These are phyloP conservation scores for Eutreptiella sp. DNA, from an alignment of 208 protist genomes.

Conservation along the genomic window DNA sequence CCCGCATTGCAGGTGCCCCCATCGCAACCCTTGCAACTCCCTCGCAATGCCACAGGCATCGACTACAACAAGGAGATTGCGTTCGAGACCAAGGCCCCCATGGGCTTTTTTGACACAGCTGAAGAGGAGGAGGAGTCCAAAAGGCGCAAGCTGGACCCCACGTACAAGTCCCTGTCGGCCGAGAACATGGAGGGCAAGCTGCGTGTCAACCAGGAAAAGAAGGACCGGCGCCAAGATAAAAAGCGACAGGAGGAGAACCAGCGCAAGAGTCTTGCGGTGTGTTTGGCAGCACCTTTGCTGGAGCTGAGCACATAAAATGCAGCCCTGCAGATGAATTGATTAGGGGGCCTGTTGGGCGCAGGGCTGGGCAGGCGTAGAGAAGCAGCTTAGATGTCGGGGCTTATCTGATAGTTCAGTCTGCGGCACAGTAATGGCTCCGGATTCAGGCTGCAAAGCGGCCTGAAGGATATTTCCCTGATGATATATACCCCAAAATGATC, in stretches of 20 bases:
- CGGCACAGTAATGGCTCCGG: no score
- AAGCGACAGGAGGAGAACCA: slow-evolving; percentile 19
- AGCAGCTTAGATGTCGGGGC: no score
- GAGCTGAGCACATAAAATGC: slow-evolving; percentile 8
- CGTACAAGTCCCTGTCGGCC: slow-evolving; percentile 49
- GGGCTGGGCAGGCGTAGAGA: no score
- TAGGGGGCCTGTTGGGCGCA: no score
- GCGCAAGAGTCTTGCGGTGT: slow-evolving; percentile 6
- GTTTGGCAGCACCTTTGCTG: slow-evolving; percentile 13
- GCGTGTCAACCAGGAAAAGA: slow-evolving; percentile 2
- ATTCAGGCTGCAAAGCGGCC: no score
- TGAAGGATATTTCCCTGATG: no score
- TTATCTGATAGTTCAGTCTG: no score
- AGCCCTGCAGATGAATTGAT: no score
- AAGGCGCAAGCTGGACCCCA: slow-evolving; percentile 9
- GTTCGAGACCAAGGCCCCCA: slow-evolving; percentile 51
- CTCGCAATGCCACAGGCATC: slow-evolving; percentile 41
- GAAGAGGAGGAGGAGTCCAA: slow-evolving; percentile 35
- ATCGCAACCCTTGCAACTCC: no score
- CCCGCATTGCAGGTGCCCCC: no score
- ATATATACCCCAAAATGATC: no score
- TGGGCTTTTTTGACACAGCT: slow-evolving; percentile 55
- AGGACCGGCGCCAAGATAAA: slow-evolving; percentile 25
- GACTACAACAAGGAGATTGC: slow-evolving; percentile 80
- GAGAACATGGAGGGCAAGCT: slow-evolving; percentile 16